A percentile compares a stretch with the other conserved stretches of the same genome.
These are phyloP conservation scores for Thelephora aurantiotincta DNA, from an alignment of 768 basidiomycete genomes.

Conservation along the genomic window DNA sequence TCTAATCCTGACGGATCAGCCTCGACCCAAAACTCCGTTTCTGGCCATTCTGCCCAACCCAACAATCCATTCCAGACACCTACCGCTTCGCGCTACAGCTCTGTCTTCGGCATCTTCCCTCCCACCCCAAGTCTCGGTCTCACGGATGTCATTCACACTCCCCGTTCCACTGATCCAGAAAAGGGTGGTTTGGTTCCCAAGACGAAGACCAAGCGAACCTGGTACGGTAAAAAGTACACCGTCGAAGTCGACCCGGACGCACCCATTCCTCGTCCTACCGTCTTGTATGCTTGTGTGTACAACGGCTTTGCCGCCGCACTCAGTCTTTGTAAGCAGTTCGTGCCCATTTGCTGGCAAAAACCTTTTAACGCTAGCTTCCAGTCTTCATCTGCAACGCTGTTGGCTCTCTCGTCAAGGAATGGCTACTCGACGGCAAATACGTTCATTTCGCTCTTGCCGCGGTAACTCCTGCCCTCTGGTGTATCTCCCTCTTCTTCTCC, in stretches of 20 bases:
- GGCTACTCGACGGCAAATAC: constrained; percentile 30
- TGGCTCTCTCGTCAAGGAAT: constrained; percentile 43
- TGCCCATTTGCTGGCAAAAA: neutral
- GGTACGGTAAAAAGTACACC: constrained; percentile 44
- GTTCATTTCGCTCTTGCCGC: constrained; percentile 28
- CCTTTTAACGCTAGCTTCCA: constrained; percentile 12
- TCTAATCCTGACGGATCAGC: constrained; percentile 7
- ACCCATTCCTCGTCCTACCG: constrained; percentile 16
- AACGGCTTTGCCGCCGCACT: constrained; percentile 21
- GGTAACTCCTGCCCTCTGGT: constrained; percentile 27
- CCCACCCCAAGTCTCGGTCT: neutral
- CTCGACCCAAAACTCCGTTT: constrained; percentile 18
- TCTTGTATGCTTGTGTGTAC: constrained; percentile 23
- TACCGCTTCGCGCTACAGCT: constrained; percentile 2
- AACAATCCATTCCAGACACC: constrained; percentile 9
- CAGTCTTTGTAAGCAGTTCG: constrained; percentile 16
- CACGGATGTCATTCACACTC: neutral
- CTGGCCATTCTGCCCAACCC: constrained; percentile 22
- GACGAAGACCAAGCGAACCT: constrained; percentile 19
- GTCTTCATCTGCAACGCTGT: constrained; percentile 55
- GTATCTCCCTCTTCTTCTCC: constrained; percentile 33
- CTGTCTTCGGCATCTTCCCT: neutral
- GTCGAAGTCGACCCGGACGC: constrained; percentile 17
- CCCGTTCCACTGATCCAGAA: neutral
- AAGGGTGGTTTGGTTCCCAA: neutral